Base-by-base conservation (phyloP, 192 early-diverging fungal genomes). In the Coemansia sp. region DNA sequence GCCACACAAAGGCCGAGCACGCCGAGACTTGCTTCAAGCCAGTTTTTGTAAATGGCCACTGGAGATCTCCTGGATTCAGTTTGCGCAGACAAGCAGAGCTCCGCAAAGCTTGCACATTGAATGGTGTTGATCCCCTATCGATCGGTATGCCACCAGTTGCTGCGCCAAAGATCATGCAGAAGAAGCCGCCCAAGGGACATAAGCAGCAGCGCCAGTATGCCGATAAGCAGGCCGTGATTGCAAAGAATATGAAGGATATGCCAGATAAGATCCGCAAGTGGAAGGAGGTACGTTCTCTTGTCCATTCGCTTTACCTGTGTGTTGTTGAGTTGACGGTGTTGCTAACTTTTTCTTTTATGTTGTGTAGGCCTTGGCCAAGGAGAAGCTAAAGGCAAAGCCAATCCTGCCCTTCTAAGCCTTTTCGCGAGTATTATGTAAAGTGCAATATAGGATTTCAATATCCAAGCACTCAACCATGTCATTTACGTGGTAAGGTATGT, bases 61-160 rank as follows among this genome's bases (percentile, higher is more conserved):
- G 87, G 86, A 73, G 82, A 58, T 70, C 77, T 0, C 73, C 85
- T 3, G 62, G 67, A 55, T 68, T 88, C 41, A 81, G 83, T 45
- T 66, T 72, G 45, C 85, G 89, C 16, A 69, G 69, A 35, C 87
- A 89, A 36, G 84, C 83, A 14, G 86, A 87, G 57, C 50, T 90
- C 47, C 84, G 89, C 65, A 90, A 90, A 63, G 84, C 84, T 14
- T 88, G 85, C 59, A 20, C 86, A 13, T 33, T 83, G 20, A 65
- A 76, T 21, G 66, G 64, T 12, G 66, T 86, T 31, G 87, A 88
- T 55, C 72, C 89, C 6, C 33, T 36, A 5, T 61, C 75, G 12
- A 82, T 89, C 10, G 88, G 87, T 12, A 67, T 90, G 48, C 79
- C 73, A 1, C 61, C 61, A 13, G 42, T 77, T 4, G 68, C 53